Percentiles rank a stretch among this genome's conserved stretches.
phyloP scores from a whole-genome alignment of 1,284 basidiomycete species.

The Malassezia vespertilionis region DNA sequence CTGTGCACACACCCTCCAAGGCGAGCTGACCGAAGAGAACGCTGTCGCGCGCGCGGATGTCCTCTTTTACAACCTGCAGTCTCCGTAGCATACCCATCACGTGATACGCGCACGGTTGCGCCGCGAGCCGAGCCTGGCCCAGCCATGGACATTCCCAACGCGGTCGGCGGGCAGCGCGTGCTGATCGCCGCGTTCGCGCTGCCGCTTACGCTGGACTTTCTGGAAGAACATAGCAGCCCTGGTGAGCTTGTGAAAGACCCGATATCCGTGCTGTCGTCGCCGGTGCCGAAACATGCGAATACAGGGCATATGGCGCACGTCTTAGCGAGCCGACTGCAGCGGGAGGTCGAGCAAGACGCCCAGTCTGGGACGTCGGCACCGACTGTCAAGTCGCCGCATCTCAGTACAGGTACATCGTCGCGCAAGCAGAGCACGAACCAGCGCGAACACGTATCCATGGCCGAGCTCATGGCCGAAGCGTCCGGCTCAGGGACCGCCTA shows the following conservation, averaged over 20 bases:
- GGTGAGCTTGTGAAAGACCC: constrained; percentile 7
- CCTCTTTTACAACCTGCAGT: constrained; percentile 8
- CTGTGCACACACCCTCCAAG: constrained; percentile 22
- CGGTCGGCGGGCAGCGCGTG: constrained; percentile 19
- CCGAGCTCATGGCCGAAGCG: constrained; percentile 38
- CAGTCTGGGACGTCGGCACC: background rate
- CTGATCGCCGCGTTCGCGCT: constrained; percentile 41
- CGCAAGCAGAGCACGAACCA: too few species aligned
- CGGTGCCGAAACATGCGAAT: constrained; percentile 14
- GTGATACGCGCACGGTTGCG: background rate
- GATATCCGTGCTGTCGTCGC: constrained; percentile 18
- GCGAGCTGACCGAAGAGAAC: constrained; percentile 34
- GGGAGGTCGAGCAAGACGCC: constrained; percentile 16
- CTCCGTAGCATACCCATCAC: background rate
- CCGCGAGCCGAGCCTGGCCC: background rate
- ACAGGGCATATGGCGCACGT: constrained; percentile 27
- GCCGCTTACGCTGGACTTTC: constrained; percentile 34
- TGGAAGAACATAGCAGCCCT: constrained; percentile 20
- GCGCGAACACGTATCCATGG: constrained; percentile 33
- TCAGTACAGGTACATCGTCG: constrained; percentile 9
- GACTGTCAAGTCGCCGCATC: background rate
- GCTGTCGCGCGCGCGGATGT: constrained; percentile 29
- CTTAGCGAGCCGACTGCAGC: constrained; percentile 25
- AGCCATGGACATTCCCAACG: background rate
- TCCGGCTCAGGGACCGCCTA: constrained; percentile 7